Evolutionary conservation across 306 rosid genomes (phyloP).

Genomic region (Erythrophleum fordii): DNA sequence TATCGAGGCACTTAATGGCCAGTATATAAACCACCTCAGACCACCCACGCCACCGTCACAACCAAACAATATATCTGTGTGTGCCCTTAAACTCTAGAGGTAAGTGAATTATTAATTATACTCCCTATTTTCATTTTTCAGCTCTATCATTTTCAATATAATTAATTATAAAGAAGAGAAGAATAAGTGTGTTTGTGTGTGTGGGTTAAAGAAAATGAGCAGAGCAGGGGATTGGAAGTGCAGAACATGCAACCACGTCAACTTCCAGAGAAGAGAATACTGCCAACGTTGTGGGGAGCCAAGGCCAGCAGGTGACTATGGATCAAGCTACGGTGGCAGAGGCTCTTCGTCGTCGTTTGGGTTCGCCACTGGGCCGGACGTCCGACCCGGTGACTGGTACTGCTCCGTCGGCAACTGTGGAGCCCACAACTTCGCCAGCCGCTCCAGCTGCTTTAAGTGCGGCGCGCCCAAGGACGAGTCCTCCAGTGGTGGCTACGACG

Average conservation of each 20-base stretch:
- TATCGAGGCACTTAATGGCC: slow-evolving; percentile 53
- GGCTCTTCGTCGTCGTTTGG: too few species aligned
- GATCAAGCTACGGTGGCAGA: slow-evolving; percentile 53
- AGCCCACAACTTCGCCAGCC: slow-evolving; percentile 93
- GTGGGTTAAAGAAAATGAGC: slow-evolving; percentile 72
- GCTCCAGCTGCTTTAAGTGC: slow-evolving; percentile 93
- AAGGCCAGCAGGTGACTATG: slow-evolving; percentile 47
- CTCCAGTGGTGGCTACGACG: slow-evolving; percentile 43
- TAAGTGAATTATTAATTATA: too few species aligned
- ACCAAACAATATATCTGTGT: neutral
- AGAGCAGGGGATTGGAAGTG: slow-evolving; percentile 98
- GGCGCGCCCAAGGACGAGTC: slow-evolving; percentile 76
- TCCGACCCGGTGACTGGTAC: slow-evolving; percentile 94
- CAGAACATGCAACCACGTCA: slow-evolving; percentile 84
- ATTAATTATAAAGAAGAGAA: too few species aligned
- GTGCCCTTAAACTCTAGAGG: too few species aligned
- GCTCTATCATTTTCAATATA: too few species aligned
- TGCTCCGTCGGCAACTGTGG: slow-evolving; percentile 78
- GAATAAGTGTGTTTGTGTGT: neutral
- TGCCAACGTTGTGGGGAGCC: slow-evolving; percentile 82
- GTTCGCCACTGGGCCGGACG: slow-evolving; percentile 86
- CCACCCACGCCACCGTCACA: slow-evolving; percentile 39
- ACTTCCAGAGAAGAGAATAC: slow-evolving; percentile 85
- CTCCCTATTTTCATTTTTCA: too few species aligned
- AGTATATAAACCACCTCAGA: slow-evolving; percentile 78